Percentiles rank a stretch among this genome's conserved stretches.
phyloP scores from a whole-genome alignment of 345 rosid genomes.

The Pistacia atlantica region DNA sequence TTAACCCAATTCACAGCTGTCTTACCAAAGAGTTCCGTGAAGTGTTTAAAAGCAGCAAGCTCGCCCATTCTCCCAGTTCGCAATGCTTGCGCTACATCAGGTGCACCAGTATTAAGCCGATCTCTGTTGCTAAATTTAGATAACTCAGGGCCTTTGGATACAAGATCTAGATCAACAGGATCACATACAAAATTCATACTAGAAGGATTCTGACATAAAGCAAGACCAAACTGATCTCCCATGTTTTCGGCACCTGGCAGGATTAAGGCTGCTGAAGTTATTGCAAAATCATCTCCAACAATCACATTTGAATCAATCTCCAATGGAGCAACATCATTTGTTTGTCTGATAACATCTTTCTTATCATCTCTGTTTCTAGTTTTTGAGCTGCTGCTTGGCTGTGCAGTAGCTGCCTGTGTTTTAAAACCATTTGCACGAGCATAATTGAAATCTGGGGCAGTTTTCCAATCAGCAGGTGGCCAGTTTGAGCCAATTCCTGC shows the following conservation, averaged over 20 bases:
- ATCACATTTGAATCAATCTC: conserved; percentile 38
- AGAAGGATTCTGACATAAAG: conserved; percentile 9
- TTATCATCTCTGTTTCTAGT: conserved; percentile 27
- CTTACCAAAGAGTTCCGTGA: conserved; percentile 35
- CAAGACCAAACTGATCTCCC: conserved; percentile 15
- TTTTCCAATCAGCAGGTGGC: conserved; percentile 80
- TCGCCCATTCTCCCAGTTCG: conserved; percentile 78
- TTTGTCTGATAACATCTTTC: conserved; percentile 18
- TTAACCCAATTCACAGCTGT: conserved; percentile 76
- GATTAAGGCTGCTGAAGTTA: conserved; percentile 5
- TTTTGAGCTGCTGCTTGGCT: conserved; percentile 25
- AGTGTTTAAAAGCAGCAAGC: conserved; percentile 62
- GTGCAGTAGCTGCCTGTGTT: conserved; percentile 29
- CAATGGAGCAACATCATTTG: conserved; percentile 23
- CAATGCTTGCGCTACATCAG: conserved; percentile 46
- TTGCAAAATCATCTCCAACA: conserved; percentile 34
- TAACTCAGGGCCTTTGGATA: conserved; percentile 32
- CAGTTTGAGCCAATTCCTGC: conserved; percentile 49
- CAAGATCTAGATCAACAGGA: conserved; percentile 28
- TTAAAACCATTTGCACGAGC: conserved; percentile 40
- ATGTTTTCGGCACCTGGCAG: conserved; percentile 22
- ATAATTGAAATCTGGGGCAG: conserved; percentile 52
- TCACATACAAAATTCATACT: conserved; percentile 18
- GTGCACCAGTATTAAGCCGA: conserved; percentile 48
- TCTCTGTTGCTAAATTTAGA: conserved; percentile 48